Evolutionary conservation across 768 basidiomycete species (phyloP).

Genomic region (Suillus paluster): DNA sequence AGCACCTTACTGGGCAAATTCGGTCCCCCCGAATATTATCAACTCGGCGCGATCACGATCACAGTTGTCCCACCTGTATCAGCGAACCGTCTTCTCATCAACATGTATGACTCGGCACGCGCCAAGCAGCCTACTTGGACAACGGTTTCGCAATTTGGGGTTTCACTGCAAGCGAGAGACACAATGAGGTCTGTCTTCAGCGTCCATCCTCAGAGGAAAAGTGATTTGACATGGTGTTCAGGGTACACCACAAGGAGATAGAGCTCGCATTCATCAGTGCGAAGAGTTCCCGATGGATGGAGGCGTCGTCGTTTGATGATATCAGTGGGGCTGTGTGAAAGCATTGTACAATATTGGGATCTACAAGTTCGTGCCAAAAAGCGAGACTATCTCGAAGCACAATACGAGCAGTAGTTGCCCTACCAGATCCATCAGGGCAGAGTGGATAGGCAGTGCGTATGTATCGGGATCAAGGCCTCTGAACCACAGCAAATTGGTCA

Average conservation of each 20-base stretch:
- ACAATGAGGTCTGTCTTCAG: background rate
- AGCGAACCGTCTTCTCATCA: conserved; percentile 3
- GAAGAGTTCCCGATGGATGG: background rate
- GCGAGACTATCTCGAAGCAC: conserved; percentile 70
- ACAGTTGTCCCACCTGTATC: conserved; percentile 8
- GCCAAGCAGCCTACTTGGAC: background rate
- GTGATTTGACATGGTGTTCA: background rate
- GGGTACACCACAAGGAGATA: background rate
- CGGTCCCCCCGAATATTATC: conserved; percentile 3
- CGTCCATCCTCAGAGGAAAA: background rate
- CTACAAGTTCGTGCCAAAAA: conserved; percentile 35
- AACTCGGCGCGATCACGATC: conserved; percentile 10
- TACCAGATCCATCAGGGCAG: conserved; percentile 83
- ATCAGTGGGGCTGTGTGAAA: background rate
- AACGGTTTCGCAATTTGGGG: too few species aligned
- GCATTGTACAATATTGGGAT: background rate
- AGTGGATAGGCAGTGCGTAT: conserved; percentile 93
- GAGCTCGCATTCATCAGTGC: background rate
- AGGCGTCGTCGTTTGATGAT: background rate
- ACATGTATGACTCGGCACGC: background rate
- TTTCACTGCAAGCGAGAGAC: background rate
- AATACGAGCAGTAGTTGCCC: conserved; percentile 81
- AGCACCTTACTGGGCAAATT: conserved; percentile 7
- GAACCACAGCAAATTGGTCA: conserved; percentile 83
- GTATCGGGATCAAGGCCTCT: conserved; percentile 84